phyloP scores from a whole-genome alignment of 2,329 filamentous ascomycete genomes.

The Rutstroemia sp. region DNA sequence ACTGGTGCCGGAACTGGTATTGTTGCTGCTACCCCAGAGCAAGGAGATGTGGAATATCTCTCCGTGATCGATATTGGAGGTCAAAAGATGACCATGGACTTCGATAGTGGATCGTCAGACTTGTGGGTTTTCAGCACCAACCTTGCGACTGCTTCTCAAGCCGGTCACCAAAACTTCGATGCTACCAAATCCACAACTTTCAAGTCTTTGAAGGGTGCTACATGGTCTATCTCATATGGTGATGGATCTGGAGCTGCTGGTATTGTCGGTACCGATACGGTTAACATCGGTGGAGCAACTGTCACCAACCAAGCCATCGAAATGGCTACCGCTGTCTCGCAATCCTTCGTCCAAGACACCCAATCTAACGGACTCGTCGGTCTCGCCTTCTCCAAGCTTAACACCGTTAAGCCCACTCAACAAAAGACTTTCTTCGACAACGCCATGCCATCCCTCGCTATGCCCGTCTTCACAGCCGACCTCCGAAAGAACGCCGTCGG shows the following conservation, averaged over 20 bases:
- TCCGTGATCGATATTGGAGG: constrained; percentile 26
- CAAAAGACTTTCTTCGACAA: constrained; percentile 33
- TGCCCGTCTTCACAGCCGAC: constrained; percentile 54
- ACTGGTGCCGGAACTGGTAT: constrained; percentile 40
- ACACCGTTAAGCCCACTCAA: constrained; percentile 28
- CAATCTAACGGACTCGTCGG: constrained; percentile 53
- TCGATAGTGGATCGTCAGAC: constrained; percentile 31
- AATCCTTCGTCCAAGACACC: constrained; percentile 31
- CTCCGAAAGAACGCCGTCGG: constrained; percentile 41
- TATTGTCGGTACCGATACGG: constrained; percentile 31
- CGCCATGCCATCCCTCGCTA: constrained; percentile 22
- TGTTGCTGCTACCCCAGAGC: constrained; percentile 57
- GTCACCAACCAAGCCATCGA: constrained; percentile 30
- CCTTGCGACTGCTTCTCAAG: constrained; percentile 23
- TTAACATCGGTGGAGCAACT: constrained; percentile 30
- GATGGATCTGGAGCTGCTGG: constrained; percentile 34
- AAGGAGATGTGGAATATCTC: constrained; percentile 29
- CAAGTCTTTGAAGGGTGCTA: constrained; percentile 24
- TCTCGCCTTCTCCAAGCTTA: constrained; percentile 39
- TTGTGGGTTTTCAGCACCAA: constrained; percentile 32
- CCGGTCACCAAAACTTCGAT: constrained; percentile 28
- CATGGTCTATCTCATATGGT: constrained; percentile 31
- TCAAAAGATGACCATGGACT: constrained; percentile 29
- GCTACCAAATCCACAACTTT: constrained; percentile 26
- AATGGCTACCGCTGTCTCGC: constrained; percentile 29